Evolutionary conservation across 805 yeast species (phyloP), one percentile per base, ranked within the genome.

Genomic region (Yamadazyma philogaea): DNA sequence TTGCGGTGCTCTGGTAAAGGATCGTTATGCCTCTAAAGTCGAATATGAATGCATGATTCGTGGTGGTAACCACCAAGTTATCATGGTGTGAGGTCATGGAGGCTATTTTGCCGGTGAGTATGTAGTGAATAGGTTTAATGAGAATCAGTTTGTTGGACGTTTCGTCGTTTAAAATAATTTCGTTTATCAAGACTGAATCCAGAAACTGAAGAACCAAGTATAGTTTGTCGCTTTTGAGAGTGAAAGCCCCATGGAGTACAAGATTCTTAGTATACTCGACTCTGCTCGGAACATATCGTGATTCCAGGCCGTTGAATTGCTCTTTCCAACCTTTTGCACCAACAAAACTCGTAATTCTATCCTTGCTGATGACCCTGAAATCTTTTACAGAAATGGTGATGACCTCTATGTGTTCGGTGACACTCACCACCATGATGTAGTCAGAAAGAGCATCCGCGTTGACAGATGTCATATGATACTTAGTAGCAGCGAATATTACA

Each of bases 361-460:
- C 24, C 14, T 42, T 45, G 28, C 37, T 34, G 11, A 44, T 35
- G 4, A 53, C 42, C 34, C 49, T 26, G 24, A 53, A 45, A 11
- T 48, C 43, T 7, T 40, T 40, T 10, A 46, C 41, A 1, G 55
- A 53, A 1, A 53, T 17, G 2, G 51, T 41, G 7, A 51, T 14
- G 12, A 51, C 10, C 28, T 51, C 53, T 8, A 50, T 37, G 10
- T 39, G 37, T 8, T 34, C 44, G 10, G 21, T 16, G 7, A 36
- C 36, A 20, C 49, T 43, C 7, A 42, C 34, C 11, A 51, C 45
- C 22, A 51, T 26, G 12, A 47, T 11, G 24, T 42, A 48, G 18
- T 53, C 55, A 1, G 16, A 16, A 6, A 34, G 2, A 3, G 34
- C 28, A 16, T 37, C 34, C 3, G 36, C 22, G 10, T 24, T 33